Percentiles rank a stretch among this genome's conserved stretches.
These are phyloP conservation scores for Zymoseptoria pseudotritici DNA, from an alignment of 2,329 filamentous ascomycete species.

Conservation along the genomic window DNA sequence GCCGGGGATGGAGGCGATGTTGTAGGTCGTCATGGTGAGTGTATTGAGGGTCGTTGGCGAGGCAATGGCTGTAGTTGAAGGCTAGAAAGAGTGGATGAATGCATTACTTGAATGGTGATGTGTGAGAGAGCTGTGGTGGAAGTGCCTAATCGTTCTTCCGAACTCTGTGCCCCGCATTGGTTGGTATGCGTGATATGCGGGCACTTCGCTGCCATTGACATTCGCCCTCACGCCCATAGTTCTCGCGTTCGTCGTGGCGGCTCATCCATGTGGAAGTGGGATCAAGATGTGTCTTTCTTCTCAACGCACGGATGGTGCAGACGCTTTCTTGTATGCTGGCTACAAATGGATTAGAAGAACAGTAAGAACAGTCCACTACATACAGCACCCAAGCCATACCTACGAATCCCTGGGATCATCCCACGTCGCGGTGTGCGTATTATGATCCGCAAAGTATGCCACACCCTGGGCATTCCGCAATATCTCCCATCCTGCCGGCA, in stretches of 20 bases:
- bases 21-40: conserved; percentile 14
- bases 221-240: not conserved
- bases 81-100: not conserved
- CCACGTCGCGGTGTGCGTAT: conserved; percentile 2
- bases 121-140: not conserved
- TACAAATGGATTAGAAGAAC: not conserved
- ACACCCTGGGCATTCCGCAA: conserved; percentile 1
- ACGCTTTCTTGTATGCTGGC: not conserved
- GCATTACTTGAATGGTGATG: not conserved
- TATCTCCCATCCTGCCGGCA: conserved; percentile 5
- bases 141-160: conserved; percentile 1
- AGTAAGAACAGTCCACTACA: not conserved
- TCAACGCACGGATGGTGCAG: not conserved
- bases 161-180: not conserved
- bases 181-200: not conserved
- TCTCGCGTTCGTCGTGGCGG: not conserved
- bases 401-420: not conserved
- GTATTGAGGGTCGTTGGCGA: not conserved
- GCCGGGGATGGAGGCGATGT: conserved; percentile 44
- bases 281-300: not conserved
- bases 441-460: conserved; percentile 2
- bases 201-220: not conserved
- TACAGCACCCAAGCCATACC: not conserved
- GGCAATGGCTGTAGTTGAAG: not conserved
- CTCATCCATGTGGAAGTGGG: not conserved